phyloP scores from a whole-genome alignment of 179 eudicot genomes.

The Sideroxylon spinosum region DNA sequence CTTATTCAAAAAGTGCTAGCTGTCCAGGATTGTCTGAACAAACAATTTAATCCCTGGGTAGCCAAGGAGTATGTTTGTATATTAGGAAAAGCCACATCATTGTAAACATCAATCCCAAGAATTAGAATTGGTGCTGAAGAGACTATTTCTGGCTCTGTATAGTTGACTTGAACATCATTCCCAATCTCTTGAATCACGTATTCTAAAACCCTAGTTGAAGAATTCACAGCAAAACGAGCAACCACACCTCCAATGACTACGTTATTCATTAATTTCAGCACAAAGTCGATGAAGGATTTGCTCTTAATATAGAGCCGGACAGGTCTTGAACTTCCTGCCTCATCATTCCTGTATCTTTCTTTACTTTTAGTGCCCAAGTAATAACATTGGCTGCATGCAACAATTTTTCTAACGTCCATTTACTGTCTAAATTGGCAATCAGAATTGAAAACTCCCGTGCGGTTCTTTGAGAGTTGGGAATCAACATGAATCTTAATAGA shows the following conservation, averaged over 20 bases:
- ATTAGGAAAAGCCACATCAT: slow-evolving; percentile 47
- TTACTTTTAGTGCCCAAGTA: too few relatives aligned
- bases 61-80: slow-evolving; percentile 34
- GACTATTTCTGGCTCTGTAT: slow-evolving; percentile 14
- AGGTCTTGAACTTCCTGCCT: too few relatives aligned
- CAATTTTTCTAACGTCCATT: too few relatives aligned
- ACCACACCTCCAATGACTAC: too few relatives aligned
- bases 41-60: slow-evolving; percentile 41
- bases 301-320: too few relatives aligned
- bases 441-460: slow-evolving; percentile 45
- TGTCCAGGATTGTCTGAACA: slow-evolving; percentile 43
- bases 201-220: slow-evolving; percentile 43
- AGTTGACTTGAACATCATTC: slow-evolving; percentile 14
- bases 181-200: slow-evolving; percentile 49
- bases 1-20: slow-evolving; percentile 71
- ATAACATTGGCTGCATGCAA: too few relatives aligned
- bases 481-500: slow-evolving; percentile 63
- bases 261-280: too few relatives aligned
- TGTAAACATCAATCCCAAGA: slow-evolving; percentile 37
- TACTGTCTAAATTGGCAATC: too few relatives aligned
- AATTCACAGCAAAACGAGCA: too few relatives aligned
- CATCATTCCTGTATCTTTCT: too few relatives aligned
- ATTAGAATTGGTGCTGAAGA: background rate
- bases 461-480: too few relatives aligned
- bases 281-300: too few relatives aligned